Evolutionary conservation across 2,329 filamentous ascomycete species (phyloP), one percentile per base, ranked within the genome.

Genomic region (Fusarium guadeloupense): DNA sequence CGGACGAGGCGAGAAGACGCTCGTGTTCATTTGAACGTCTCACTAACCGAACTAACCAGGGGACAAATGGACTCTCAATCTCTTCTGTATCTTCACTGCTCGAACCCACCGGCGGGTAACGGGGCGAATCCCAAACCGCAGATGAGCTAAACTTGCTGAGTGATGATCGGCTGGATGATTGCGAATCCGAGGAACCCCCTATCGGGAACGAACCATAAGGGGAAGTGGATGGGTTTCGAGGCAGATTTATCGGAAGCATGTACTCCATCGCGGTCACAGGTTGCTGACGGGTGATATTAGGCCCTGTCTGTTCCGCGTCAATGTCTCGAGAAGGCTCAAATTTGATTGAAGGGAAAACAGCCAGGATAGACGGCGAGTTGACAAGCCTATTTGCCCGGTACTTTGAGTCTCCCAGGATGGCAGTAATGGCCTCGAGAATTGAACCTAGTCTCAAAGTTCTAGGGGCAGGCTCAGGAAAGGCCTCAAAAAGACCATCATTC

Each of bases 331-430:
- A 76, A 7, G 79, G 76, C 1, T 81, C 76, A 47, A 85, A 83
- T 37, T 84, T 83, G 33, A 83, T 75, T 37, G 81, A 80, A 3
- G 89, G 89, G 58, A 92, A 90, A 10, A 91, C 84, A 17, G 88
- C 85, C 51, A 91, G 77, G 34, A 93, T 85, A 1, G 86, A 83
- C 2, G 89, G 89, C 1, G 89, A 89, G 55, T 85, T 88, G 37
- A 89, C 76, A 42, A 91, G 83, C 67, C 91, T 85, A 62, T 89
- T 89, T 9, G 91, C 88, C 49, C 92, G 86, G 74, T 89, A 91
- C 65, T 88, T 89, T 1, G 94, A 97, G 68, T 91, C 86, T 58
- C 88, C 85, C 43, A 97, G 85, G 41, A 97, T 89, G 39, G 88
- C 84, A 17, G 88, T 84, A 44, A 96, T 85, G 0, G 93, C 91